phyloP scores from a whole-genome alignment of 1,139 yeast species.

The Diutina scorzettiae region DNA sequence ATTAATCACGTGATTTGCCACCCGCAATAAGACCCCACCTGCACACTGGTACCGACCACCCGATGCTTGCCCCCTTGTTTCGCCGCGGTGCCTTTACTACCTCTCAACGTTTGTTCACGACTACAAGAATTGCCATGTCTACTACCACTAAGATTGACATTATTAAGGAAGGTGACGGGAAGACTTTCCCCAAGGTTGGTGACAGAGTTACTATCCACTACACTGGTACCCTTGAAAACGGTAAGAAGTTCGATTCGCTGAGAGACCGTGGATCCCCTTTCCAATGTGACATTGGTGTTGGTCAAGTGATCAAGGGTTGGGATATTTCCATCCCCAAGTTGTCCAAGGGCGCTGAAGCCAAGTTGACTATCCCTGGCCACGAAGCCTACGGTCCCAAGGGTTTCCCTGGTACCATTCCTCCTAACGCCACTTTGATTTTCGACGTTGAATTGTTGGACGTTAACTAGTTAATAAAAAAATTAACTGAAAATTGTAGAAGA shows the following conservation, averaged over 20 bases:
- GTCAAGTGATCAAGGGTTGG: slow-evolving; percentile 95
- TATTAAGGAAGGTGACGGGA: slow-evolving; percentile 62
- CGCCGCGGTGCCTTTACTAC: background rate
- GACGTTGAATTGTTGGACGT: slow-evolving; percentile 85
- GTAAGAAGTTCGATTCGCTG: slow-evolving; percentile 91
- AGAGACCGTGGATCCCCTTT: slow-evolving; percentile 91
- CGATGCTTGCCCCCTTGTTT: slow-evolving; percentile 1
- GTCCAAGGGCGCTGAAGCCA: slow-evolving; percentile 85
- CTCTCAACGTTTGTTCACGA: background rate
- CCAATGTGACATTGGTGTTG: slow-evolving; percentile 88
- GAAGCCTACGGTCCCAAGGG: slow-evolving; percentile 93
- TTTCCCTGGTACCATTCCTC: slow-evolving; percentile 92
- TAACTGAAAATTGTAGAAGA: too few relatives aligned
- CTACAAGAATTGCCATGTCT: slow-evolving; percentile 1
- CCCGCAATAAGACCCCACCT: too few relatives aligned
- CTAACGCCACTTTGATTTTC: slow-evolving; percentile 85
- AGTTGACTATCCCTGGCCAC: slow-evolving; percentile 83
- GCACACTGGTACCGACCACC: too few relatives aligned
- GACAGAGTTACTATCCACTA: slow-evolving; percentile 88
- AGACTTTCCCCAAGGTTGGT: slow-evolving; percentile 74
- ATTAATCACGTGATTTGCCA: too few relatives aligned
- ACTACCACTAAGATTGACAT: slow-evolving; percentile 34
- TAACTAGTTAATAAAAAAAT: too few relatives aligned
- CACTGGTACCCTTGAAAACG: slow-evolving; percentile 88
- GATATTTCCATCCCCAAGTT: slow-evolving; percentile 86